These are phyloP conservation scores for Knufia fluminis DNA, from an alignment of 2,329 filamentous ascomycete species.

Conservation along the genomic window DNA sequence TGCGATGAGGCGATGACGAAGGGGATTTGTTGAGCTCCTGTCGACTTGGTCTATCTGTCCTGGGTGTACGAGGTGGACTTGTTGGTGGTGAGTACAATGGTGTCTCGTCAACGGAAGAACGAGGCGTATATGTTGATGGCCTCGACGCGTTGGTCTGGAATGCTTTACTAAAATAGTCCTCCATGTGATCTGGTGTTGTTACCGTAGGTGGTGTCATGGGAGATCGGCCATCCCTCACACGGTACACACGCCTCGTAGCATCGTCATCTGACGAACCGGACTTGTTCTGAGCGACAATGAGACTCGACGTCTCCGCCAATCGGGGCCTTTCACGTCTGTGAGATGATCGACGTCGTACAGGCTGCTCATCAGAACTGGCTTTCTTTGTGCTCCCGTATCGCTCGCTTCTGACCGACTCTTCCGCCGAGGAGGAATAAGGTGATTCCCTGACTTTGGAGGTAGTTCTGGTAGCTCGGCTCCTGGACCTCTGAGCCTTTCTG, in stretches of 20 bases:
- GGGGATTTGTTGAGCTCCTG: constrained; percentile 16
- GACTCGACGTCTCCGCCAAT: not conserved
- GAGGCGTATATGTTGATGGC: constrained; percentile 3
- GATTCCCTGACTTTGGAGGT: constrained; percentile 12
- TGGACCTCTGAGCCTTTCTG: constrained; percentile 6
- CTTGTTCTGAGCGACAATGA: not conserved
- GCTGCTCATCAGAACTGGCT: constrained; percentile 1
- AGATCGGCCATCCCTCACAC: constrained; percentile 4
- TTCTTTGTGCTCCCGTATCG: constrained; percentile 12
- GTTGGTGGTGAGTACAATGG: constrained; percentile 22
- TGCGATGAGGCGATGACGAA: constrained; percentile 11
- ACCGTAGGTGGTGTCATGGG: constrained; percentile 11
- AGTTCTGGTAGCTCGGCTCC: constrained; percentile 1
- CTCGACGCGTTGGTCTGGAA: constrained; percentile 17
- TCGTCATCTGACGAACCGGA: constrained; percentile 2
- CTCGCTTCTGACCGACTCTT: constrained; percentile 13
- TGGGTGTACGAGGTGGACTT: constrained; percentile 22
- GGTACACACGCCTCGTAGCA: constrained; percentile 8
- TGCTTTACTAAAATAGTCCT: constrained; percentile 20
- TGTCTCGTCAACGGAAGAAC: constrained; percentile 18
- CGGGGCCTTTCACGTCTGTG: constrained; percentile 5
- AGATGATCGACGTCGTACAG: constrained; percentile 7
- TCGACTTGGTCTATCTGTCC: constrained; percentile 11
- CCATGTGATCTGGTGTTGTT: constrained; percentile 15
- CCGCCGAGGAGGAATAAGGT: constrained; percentile 21